A percentile compares a stretch with the other conserved stretches of the same genome.
Conservation (phyloP, 2,329 filamentous ascomycete genomes). For the Cercospora sp. region DNA sequence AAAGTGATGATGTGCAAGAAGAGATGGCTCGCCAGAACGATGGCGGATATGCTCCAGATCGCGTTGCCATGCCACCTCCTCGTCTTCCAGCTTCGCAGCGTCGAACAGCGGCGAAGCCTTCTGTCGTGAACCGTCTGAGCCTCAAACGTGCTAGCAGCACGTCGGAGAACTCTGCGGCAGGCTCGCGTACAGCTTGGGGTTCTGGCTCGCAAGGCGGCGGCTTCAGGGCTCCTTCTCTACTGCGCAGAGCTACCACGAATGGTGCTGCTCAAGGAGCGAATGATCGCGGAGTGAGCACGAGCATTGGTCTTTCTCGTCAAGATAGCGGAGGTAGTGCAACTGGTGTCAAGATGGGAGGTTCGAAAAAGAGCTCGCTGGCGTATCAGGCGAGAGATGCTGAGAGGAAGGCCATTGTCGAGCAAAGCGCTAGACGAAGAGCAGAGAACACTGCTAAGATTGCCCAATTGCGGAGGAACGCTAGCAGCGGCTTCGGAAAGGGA, state of each 20-base stretch:
- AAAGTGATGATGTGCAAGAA: conserved; percentile 46
- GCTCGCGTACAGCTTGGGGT: conserved; percentile 40
- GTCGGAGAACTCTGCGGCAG: conserved; percentile 17
- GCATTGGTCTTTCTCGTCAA: conserved; percentile 29
- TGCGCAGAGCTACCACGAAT: conserved; percentile 70
- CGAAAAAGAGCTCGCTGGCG: conserved; percentile 61
- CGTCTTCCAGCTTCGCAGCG: conserved; percentile 44
- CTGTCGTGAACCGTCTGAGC: conserved; percentile 71
- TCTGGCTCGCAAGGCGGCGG: conserved; percentile 43
- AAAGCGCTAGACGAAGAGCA: conserved; percentile 53
- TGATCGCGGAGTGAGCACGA: conserved; percentile 43
- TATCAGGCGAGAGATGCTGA: conserved; percentile 61
- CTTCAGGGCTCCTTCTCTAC: conserved; percentile 69
- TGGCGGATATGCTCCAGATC: conserved; percentile 36
- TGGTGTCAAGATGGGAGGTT: conserved; percentile 49
- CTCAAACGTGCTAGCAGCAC: conserved; percentile 52
- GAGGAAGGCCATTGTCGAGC: conserved; percentile 52
- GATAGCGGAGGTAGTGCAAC: conserved; percentile 30
- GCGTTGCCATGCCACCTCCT: conserved; percentile 34
- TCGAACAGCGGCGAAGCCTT: conserved; percentile 40
- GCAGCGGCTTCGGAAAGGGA: conserved; percentile 41
- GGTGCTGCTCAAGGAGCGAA: conserved; percentile 32
- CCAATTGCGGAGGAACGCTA: conserved; percentile 42
- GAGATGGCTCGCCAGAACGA: conserved; percentile 35
- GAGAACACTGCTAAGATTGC: conserved; percentile 50